These are phyloP conservation scores for Trichosporon sp. DNA, from an alignment of 1,284 basidiomycete species.

Conservation along the genomic window DNA sequence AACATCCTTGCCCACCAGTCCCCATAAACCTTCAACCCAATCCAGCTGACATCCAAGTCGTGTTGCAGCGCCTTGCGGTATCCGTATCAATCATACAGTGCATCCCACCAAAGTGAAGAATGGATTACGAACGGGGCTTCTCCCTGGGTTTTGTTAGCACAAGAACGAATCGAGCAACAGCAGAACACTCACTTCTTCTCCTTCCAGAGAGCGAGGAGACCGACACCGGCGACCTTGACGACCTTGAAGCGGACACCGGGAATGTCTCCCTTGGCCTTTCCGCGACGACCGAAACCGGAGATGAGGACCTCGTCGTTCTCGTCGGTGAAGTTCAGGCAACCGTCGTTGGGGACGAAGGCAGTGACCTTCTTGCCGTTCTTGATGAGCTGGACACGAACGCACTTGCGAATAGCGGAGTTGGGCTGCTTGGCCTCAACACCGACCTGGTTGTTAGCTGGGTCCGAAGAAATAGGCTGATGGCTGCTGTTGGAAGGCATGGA, in stretches of 20 bases:
- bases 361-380: constrained; percentile 99
- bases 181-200: constrained; percentile 81
- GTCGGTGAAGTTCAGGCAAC: constrained; percentile 95
- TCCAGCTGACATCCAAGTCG: neutral
- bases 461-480: neutral
- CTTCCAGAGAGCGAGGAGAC: constrained; percentile 95
- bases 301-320: constrained; percentile 99
- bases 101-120: constrained; percentile 31
- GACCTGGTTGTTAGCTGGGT: constrained; percentile 49
- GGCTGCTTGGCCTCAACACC: constrained; percentile 74
- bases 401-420: constrained; percentile 99
- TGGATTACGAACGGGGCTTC: constrained; percentile 80
- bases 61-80: neutral
- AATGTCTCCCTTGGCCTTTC: constrained; percentile 73
- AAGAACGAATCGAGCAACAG: neutral
- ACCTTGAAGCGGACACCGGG: constrained; percentile 93
- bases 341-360: constrained; percentile 89
- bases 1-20: neutral
- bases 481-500: neutral
- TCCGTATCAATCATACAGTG: constrained; percentile 37
- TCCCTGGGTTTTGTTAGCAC: constrained; percentile 61
- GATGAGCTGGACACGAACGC: constrained; percentile 99
- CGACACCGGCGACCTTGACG: constrained; percentile 99
- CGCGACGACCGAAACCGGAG: constrained; percentile 99
- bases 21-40: neutral